These are phyloP conservation scores for Talinum fruticosum DNA, from an alignment of 148 eudicot species.

Conservation along the genomic window DNA sequence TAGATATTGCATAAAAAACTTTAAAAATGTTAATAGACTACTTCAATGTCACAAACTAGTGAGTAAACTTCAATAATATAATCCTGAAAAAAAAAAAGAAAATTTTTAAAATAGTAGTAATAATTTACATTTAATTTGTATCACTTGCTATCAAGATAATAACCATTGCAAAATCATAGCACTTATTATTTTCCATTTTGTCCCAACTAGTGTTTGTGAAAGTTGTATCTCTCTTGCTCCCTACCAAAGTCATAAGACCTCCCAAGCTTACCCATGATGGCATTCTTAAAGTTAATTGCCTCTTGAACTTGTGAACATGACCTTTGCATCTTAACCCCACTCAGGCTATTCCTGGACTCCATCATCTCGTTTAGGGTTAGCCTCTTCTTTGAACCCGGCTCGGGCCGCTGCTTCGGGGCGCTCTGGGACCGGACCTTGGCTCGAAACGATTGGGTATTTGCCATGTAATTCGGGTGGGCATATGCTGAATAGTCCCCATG, in stretches of 20 bases:
- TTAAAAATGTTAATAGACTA: no score
- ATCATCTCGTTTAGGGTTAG: slow-evolving; percentile 59
- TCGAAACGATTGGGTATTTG: slow-evolving; percentile 53
- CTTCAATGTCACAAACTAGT: no score
- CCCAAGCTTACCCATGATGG: slow-evolving; percentile 64
- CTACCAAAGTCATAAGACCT: slow-evolving; percentile 37
- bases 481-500: slow-evolving; percentile 14
- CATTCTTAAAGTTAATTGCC: slow-evolving; percentile 63
- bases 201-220: slow-evolving; percentile 14
- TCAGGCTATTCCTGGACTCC: slow-evolving; percentile 71
- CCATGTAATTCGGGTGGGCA: slow-evolving; percentile 50
- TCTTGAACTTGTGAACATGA: slow-evolving; percentile 78
- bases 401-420: slow-evolving; percentile 66
- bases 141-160: slow-evolving; percentile 1
- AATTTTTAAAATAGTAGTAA: neutral
- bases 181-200: neutral
- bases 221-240: slow-evolving; percentile 20
- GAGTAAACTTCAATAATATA: no score
- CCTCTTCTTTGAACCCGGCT: slow-evolving; percentile 48
- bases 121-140: neutral
- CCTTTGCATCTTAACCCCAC: slow-evolving; percentile 80
- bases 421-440: slow-evolving; percentile 68
- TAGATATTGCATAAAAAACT: no score
- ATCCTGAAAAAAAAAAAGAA: neutral
- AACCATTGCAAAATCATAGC: neutral